phyloP scores from a whole-genome alignment of 176 grass and related monocot species.

The Hsuehochloa calcarea region DNA sequence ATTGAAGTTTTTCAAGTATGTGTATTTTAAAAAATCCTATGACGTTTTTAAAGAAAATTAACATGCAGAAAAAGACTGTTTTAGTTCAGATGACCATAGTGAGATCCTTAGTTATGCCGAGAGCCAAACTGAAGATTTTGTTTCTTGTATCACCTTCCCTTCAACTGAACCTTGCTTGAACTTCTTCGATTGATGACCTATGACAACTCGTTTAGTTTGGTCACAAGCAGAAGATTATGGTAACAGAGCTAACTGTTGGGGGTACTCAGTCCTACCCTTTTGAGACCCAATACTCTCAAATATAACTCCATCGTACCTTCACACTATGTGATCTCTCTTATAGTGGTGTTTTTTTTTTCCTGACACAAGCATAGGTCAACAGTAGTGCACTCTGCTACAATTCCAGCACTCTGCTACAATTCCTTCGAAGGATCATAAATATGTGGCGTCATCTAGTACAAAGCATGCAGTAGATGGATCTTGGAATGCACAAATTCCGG shows the following conservation, averaged over 20 bases:
- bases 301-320: constrained; percentile 3
- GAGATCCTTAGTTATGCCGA: neutral
- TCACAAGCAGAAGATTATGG: neutral
- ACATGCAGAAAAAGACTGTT: neutral
- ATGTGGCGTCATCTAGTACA: constrained; percentile 25
- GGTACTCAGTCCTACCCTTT: neutral
- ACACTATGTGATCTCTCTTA: neutral
- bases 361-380: constrained; percentile 28
- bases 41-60: neutral
- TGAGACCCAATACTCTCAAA: neutral
- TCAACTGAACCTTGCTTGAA: constrained; percentile 20
- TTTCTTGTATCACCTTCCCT: neutral
- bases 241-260: neutral
- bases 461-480: constrained; percentile 32
- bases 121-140: neutral
- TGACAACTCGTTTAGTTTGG: neutral
- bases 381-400: constrained; percentile 38
- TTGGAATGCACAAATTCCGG: constrained; percentile 29
- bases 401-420: constrained; percentile 42
- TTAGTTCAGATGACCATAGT: neutral
- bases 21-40: neutral
- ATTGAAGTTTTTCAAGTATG: neutral
- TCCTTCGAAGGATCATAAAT: constrained; percentile 28
- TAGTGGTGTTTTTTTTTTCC: neutral
- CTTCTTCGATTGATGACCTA: neutral